Conservation (phyloP, 1,284 basidiomycete genomes). For the Cryptococcus sp. region DNA sequence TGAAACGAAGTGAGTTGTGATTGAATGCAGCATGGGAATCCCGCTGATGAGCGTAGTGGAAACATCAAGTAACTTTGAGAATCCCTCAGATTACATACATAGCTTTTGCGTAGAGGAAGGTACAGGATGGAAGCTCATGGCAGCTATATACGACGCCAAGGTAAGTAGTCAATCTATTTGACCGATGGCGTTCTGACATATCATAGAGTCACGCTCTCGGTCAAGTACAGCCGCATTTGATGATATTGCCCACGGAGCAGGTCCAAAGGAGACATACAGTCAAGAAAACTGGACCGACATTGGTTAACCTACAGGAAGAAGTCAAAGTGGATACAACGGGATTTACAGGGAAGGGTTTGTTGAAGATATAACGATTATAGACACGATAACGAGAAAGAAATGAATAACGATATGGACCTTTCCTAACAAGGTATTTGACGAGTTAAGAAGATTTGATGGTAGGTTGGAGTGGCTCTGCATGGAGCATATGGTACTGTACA, state of each 20-base stretch:
- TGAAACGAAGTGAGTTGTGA: constrained; percentile 57
- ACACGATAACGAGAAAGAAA: background rate
- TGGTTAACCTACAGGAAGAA: constrained; percentile 9
- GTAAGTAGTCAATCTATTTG: constrained; percentile 11
- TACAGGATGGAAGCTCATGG: constrained; percentile 31
- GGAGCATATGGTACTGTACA: too few relatives aligned
- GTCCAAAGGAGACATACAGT: background rate
- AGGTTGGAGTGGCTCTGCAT: too few relatives aligned
- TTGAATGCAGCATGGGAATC: background rate
- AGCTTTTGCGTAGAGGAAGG: constrained; percentile 65
- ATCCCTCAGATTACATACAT: constrained; percentile 76
- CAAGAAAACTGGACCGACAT: background rate
- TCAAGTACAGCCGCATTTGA: background rate
- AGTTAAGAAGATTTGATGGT: background rate
- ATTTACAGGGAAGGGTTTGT: constrained; percentile 29
- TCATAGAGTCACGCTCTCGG: constrained; percentile 2
- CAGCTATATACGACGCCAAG: constrained; percentile 33
- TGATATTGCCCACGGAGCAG: background rate
- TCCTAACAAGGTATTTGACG: background rate
- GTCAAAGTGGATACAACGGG: constrained; percentile 8
- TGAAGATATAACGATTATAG: constrained; percentile 14
- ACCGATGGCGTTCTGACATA: background rate
- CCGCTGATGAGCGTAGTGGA: constrained; percentile 55
- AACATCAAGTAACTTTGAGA: constrained; percentile 74
- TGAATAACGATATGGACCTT: background rate